Conservation (phyloP, 2,329 filamentous ascomycete species). For the Apiospora phragmitis region DNA sequence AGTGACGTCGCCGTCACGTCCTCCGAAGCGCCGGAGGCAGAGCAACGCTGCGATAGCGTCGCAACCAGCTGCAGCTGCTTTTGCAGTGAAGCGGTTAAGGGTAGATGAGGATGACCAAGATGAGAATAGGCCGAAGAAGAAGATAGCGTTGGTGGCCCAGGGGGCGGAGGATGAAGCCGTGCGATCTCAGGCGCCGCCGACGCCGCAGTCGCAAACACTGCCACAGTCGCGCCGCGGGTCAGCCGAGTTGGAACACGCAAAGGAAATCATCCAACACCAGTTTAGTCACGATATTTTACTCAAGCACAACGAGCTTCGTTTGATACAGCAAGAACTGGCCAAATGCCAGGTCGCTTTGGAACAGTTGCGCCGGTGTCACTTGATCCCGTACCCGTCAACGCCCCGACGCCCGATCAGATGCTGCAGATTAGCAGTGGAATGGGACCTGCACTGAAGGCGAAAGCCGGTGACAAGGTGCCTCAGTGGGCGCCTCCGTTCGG, state of each 20-base stretch:
- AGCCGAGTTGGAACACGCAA: constrained; percentile 52
- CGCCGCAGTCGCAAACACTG: background rate
- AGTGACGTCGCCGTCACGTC: constrained; percentile 27
- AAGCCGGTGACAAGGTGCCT: constrained; percentile 65
- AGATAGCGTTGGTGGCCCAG: constrained; percentile 19
- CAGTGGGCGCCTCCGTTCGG: constrained; percentile 86
- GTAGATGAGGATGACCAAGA: constrained; percentile 31
- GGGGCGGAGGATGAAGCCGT: constrained; percentile 2
- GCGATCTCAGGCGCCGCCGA: background rate
- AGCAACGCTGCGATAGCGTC: constrained; percentile 35
- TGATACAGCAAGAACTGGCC: constrained; percentile 94
- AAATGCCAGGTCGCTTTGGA: constrained; percentile 94
- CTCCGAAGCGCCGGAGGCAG: constrained; percentile 31
- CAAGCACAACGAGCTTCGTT: constrained; percentile 90
- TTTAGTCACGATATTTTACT: constrained; percentile 88
- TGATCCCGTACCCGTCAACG: constrained; percentile 82
- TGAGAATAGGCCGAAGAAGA: constrained; percentile 28
- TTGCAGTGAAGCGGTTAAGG: constrained; percentile 45
- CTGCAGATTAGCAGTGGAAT: constrained; percentile 72
- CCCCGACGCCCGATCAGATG: constrained; percentile 66
- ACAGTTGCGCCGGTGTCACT: constrained; percentile 86
- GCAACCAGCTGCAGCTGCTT: constrained; percentile 24
- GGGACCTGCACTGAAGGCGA: constrained; percentile 67
- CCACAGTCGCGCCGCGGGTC: background rate
- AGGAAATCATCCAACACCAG: constrained; percentile 78